Base-by-base conservation (phyloP, 345 rosid genomes). In the Raphanus raphanistrum region DNA sequence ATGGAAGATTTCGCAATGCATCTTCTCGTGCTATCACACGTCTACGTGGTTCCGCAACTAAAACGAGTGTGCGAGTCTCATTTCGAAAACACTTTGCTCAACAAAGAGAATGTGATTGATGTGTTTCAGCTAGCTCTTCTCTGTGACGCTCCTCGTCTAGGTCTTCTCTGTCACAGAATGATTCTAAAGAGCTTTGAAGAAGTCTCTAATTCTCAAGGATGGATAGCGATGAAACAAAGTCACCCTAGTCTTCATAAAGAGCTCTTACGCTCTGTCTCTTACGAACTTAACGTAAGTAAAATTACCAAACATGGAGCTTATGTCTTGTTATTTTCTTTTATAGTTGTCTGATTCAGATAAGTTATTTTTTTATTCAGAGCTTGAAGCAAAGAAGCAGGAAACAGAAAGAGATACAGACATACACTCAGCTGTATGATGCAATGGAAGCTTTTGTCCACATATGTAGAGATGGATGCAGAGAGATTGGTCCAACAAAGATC, bases 401-500 rank as follows among this genome's bases (percentile, higher is more conserved):
- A 73, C 15, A 50, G 9, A 86, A 90, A 0, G 94, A 94, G 83
- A 78, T 70, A 67, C 84, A 88, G 69, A 89, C 89, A 38, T 94
- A 94, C 27, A 25, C 86, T 55, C 92, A 91, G 16, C 38, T 94
- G 3, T 86, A 88, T 25, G 96, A 89, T 74, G 97, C 97, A 35
- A 94, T 90, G 98, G 96, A 92, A 63, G 94, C 98, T 26, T 90
- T 92, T 52, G 92, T 92, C 68, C 97, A 91, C 63, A 92, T 94
- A 76, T 94, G 94, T 68, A 84, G 93, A 76, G 98, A 94, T 16
- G 96, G 96, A n/a, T 91, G 98, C 35, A 81, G 77, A 55, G 91
- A 97, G 17, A 94, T 94, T 0, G 94, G 97, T n/a, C 97, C 98
- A 3, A 84, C 87, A 32, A 94, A 92, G 64, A 84, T 83, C 72